Conservation (phyloP, 768 basidiomycete species). For the Leccinum subgranulosum region DNA sequence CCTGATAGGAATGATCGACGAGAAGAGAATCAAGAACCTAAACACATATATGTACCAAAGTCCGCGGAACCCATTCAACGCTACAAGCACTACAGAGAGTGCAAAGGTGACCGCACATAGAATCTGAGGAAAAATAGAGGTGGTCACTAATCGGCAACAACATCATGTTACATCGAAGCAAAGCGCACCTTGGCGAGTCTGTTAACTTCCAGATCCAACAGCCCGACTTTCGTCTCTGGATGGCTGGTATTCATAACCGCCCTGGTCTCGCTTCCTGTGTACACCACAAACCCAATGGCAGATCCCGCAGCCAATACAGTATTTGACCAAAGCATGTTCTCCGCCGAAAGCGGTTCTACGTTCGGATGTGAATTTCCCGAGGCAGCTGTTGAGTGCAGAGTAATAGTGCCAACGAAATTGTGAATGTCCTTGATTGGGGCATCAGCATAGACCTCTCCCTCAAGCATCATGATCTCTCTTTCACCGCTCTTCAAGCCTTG, state of each 20-base stretch:
- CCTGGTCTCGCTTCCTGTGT: constrained; percentile 92
- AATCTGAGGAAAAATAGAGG: constrained; percentile 50
- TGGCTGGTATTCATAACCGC: constrained; percentile 99
- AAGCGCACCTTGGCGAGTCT: constrained; percentile 80
- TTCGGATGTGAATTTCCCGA: constrained; percentile 41
- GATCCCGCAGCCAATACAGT: constrained; percentile 95
- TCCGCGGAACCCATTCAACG: constrained; percentile 93
- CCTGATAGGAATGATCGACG: constrained; percentile 99
- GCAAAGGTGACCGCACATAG: constrained; percentile 92
- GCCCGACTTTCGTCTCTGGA: constrained; percentile 90
- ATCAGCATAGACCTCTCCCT: constrained; percentile 94
- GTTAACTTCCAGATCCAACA: constrained; percentile 93
- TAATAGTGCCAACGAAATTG: constrained; percentile 90
- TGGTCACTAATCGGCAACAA: not conserved
- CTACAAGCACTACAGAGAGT: constrained; percentile 87
- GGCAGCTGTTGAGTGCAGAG: constrained; percentile 47
- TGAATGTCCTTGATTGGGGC: constrained; percentile 97
- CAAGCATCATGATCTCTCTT: constrained; percentile 51
- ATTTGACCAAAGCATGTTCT: constrained; percentile 96
- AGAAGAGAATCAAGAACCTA: constrained; percentile 96
- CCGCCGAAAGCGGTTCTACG: constrained; percentile 86
- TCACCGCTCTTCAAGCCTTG: constrained; percentile 37
- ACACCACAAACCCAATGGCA: constrained; percentile 89
- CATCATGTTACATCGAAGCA: not conserved
- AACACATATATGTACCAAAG: constrained; percentile 96